Base-by-base conservation (phyloP, 163 green algal species). In the Chlorella variabilis region DNA sequence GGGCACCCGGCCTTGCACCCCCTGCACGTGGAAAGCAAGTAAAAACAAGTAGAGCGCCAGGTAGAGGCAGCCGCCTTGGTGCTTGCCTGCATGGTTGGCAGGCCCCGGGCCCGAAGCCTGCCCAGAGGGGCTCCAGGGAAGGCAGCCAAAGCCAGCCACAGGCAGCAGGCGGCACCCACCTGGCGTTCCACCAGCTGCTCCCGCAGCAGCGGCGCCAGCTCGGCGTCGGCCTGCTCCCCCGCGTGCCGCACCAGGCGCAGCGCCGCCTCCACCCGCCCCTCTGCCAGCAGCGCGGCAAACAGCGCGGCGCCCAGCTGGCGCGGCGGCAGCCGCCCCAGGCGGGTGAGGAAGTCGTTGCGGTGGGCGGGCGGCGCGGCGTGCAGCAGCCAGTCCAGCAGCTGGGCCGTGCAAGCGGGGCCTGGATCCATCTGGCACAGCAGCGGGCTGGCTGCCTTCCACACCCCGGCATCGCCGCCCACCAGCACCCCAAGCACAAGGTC, bases 341-440 rank as follows among this genome's bases (percentile, higher is more conserved):
- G 27, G 5, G 41, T 62, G n/a, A 62, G 67, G 13, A 75, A 29
- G 41, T 41, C 11, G 34, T 45, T 51, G 6, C 67, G 41, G 3
- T 39, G 8, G 8, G 42, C 67, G 27, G 41, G 41, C 25, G 67
- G 6, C 25, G 67, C 67, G 17, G 25, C 13, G 27, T 61, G 41
- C 67, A 75, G 41, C 41, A 71, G 65, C 65, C 41, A 62, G 25
- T 25, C 8, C 41, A 75, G 67, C 67, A 61, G n/a, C 41, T 75
- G 5, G 4, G 41, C 41, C 2, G 6, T 75, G 67, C 27, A 31
- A 23, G 2, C 41, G 8, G 25, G 8, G 27, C 61, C 67, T 6
- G 39, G 67, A 38, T 75, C 67, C 67, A 75, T 75, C 67, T 75
- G 65, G 67, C 41, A 62, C 15, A 75, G 41, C 31, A 41, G 67